Percentiles rank a stretch among this genome's conserved stretches.
Conservation (phyloP, 768 basidiomycete genomes). For the Mycena amicta region DNA sequence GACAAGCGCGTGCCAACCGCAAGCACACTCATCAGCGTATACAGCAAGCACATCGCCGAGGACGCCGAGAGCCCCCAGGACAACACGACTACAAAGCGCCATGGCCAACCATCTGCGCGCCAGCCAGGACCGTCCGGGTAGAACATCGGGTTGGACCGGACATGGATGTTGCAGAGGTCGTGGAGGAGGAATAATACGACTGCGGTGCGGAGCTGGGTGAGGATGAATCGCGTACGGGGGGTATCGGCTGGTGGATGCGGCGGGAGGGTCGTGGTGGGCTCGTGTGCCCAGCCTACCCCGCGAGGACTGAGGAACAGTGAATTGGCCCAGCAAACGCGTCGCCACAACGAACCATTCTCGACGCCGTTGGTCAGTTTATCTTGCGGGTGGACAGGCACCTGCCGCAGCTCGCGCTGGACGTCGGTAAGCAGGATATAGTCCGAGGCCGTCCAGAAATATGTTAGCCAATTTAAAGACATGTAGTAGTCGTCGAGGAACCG, state of each 20-base stretch:
- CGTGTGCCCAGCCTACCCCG: conserved; percentile 33
- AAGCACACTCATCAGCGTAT: conserved; percentile 24
- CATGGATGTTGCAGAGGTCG: conserved; percentile 25
- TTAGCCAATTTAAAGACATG: not conserved
- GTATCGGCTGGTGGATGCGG: conserved; percentile 19
- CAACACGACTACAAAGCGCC: conserved; percentile 17
- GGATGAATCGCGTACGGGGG: conserved; percentile 25
- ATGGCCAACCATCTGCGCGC: conserved; percentile 7
- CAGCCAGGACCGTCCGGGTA: conserved; percentile 13
- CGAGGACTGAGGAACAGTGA: conserved; percentile 27
- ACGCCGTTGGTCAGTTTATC: conserved; percentile 22
- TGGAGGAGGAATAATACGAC: conserved; percentile 19
- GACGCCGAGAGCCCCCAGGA: conserved; percentile 12
- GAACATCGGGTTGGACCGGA: conserved; percentile 23
- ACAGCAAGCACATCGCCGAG: not conserved
- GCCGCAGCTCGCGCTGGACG: conserved; percentile 28
- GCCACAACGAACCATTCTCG: conserved; percentile 21
- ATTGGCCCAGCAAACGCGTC: conserved; percentile 29
- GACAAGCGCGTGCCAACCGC: conserved; percentile 28
- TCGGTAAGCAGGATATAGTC: conserved; percentile 30
- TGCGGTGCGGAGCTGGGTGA: conserved; percentile 19
- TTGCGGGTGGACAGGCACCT: not conserved
- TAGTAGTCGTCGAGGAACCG: not conserved
- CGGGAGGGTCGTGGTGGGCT: conserved; percentile 22
- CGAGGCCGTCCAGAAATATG: conserved; percentile 1